Evolutionary conservation across 768 basidiomycete genomes (phyloP).

Genomic region (Suillus variegatus): DNA sequence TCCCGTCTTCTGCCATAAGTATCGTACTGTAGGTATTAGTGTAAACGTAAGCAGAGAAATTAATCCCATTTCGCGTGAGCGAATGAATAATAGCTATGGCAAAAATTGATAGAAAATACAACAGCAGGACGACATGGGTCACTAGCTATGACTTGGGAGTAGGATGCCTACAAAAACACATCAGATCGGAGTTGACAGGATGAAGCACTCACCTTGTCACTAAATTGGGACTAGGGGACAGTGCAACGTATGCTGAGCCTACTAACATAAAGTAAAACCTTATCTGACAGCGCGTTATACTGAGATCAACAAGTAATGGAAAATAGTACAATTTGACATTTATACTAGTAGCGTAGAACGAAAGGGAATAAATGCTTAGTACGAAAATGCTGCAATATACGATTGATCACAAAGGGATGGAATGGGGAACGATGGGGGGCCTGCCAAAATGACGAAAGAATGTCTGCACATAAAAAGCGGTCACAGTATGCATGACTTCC

Average conservation of each 20-base stretch:
- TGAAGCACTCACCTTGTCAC: too few species aligned
- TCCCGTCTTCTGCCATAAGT: too few species aligned
- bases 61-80: too few species aligned
- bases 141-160: too few species aligned
- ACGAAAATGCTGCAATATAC: not conserved
- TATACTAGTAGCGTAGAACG: not conserved
- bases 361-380: not conserved
- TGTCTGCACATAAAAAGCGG: not conserved
- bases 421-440: conserved; percentile 1
- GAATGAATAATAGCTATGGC: too few species aligned
- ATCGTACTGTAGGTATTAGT: too few species aligned
- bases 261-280: not conserved
- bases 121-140: too few species aligned
- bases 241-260: not conserved
- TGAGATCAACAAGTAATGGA: not conserved
- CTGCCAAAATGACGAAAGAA: conserved; percentile 7
- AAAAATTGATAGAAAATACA: too few species aligned
- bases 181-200: too few species aligned
- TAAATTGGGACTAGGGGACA: too few species aligned
- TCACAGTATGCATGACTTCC: not conserved
- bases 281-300: not conserved
- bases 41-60: too few species aligned
- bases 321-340: not conserved
- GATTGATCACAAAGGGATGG: not conserved
- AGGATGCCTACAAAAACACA: too few species aligned